Evolutionary conservation across 208 protist genomes (phyloP).

Genomic region (Naegleria gruberi): DNA sequence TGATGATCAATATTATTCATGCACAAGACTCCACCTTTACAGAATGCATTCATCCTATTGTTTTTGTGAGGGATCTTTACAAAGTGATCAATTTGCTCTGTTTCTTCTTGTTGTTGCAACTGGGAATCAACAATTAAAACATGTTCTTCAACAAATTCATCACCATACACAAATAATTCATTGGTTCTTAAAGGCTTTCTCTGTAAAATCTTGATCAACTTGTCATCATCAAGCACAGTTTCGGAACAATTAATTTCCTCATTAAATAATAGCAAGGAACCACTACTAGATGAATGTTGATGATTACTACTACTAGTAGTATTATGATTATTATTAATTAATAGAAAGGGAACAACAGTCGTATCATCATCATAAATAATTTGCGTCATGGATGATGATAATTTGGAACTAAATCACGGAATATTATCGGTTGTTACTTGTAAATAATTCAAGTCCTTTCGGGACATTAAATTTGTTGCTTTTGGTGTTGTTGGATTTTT

Average conservation of each 20-base stretch:
- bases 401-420: neutral
- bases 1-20: neutral
- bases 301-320: neutral
- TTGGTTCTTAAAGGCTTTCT: neutral
- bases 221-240: neutral
- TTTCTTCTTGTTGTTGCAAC: neutral
- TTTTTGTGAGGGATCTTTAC: neutral
- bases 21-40: neutral
- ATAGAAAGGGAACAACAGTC: neutral
- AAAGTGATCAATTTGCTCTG: neutral
- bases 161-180: neutral
- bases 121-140: neutral
- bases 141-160: neutral
- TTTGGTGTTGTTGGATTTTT: too few relatives aligned
- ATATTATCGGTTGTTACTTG: too few relatives aligned
- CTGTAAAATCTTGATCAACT: neutral
- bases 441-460: too few relatives aligned
- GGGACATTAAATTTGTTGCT: too few relatives aligned
- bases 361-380: neutral
- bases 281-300: neutral
- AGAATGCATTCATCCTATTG: neutral
- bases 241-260: neutral
- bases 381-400: neutral
- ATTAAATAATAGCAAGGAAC: neutral
- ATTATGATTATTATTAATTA: neutral